phyloP scores from a whole-genome alignment of 192 early-diverging fungal genomes.

The Ambispora gerdemannii region DNA sequence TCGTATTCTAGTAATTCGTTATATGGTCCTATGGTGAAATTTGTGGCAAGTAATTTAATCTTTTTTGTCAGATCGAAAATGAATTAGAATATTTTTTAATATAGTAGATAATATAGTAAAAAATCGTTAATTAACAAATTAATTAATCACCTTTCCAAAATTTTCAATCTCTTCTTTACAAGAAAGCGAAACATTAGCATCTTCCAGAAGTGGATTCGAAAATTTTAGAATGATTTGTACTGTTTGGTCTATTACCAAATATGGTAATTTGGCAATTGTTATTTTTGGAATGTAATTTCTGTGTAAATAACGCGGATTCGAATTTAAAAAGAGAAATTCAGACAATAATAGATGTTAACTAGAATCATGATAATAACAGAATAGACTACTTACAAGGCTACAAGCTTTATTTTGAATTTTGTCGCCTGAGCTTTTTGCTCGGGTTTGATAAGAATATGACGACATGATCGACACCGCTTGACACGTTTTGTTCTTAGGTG shows the following conservation, averaged over 20 bases:
- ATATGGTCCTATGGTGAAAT: slow-evolving; percentile 67
- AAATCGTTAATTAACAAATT: too few relatives aligned
- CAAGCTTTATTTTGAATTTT: slow-evolving; percentile 84
- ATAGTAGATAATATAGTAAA: background rate
- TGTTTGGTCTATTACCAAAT: slow-evolving; percentile 39
- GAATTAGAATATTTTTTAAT: background rate
- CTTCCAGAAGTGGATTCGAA: slow-evolving; percentile 77
- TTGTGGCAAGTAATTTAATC: slow-evolving; percentile 58
- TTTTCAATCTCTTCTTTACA: slow-evolving; percentile 38
- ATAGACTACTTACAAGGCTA: slow-evolving; percentile 63
- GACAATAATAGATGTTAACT: background rate
- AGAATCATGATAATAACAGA: background rate
- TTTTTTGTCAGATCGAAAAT: slow-evolving; percentile 17
- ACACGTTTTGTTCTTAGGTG: slow-evolving; percentile 82
- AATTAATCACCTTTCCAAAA: slow-evolving; percentile 27
- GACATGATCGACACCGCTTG: slow-evolving; percentile 83
- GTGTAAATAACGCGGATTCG: background rate
- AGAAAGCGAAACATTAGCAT: slow-evolving; percentile 60
- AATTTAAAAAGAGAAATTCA: background rate
- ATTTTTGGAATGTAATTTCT: slow-evolving; percentile 79
- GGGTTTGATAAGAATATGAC: slow-evolving; percentile 87
- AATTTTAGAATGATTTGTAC: slow-evolving; percentile 65
- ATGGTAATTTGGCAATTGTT: slow-evolving; percentile 53
- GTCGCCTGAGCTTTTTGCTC: slow-evolving; percentile 87
- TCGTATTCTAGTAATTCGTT: slow-evolving; percentile 84